Percentiles rank a stretch among this genome's conserved stretches.
These are phyloP conservation scores for Candida khao-thaluensis DNA, from an alignment of 805 yeast species.

Conservation along the genomic window DNA sequence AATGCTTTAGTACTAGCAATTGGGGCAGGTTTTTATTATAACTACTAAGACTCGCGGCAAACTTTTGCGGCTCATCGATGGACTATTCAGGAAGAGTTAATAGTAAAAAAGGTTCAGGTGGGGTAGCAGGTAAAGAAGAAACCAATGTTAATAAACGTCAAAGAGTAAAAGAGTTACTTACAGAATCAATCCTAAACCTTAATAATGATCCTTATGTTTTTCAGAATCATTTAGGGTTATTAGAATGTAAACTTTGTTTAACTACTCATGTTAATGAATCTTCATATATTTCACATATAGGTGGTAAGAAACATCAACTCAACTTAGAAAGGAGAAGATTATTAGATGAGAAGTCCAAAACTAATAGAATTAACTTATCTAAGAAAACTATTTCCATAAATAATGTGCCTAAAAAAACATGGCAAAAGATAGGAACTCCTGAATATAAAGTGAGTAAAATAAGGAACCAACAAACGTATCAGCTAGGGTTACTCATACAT, in stretches of 20 bases:
- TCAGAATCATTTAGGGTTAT: conserved; percentile 76
- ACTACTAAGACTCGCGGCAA: too few species aligned
- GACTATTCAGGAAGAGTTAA: conserved; percentile 89
- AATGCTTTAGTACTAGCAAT: too few species aligned
- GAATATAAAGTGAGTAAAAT: conserved; percentile 66
- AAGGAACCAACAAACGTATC: conserved; percentile 56
- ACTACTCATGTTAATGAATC: conserved; percentile 81
- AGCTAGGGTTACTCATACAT: conserved; percentile 65
- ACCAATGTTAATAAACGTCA: conserved; percentile 66
- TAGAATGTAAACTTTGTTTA: conserved; percentile 81
- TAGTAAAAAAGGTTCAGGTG: conserved; percentile 88
- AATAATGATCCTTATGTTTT: conserved; percentile 81
- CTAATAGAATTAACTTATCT: conserved; percentile 16
- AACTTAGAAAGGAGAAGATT: conserved; percentile 61
- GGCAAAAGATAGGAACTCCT: conserved; percentile 71
- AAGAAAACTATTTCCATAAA: conserved; percentile 29
- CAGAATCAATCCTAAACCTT: conserved; percentile 47
- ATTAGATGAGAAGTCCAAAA: conserved; percentile 33
- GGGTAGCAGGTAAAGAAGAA: conserved; percentile 73
- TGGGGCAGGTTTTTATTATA: too few species aligned
- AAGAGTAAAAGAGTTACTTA: conserved; percentile 63
- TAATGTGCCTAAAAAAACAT: conserved; percentile 44
- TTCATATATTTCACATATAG: conserved; percentile 78
- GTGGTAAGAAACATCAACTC: conserved; percentile 79
- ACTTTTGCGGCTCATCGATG: too few species aligned